A percentile compares a stretch with the other conserved stretches of the same genome.
Evolutionary conservation across 2,329 filamentous ascomycete species (phyloP).

Genomic region (Aspergillus spinulosporus): DNA sequence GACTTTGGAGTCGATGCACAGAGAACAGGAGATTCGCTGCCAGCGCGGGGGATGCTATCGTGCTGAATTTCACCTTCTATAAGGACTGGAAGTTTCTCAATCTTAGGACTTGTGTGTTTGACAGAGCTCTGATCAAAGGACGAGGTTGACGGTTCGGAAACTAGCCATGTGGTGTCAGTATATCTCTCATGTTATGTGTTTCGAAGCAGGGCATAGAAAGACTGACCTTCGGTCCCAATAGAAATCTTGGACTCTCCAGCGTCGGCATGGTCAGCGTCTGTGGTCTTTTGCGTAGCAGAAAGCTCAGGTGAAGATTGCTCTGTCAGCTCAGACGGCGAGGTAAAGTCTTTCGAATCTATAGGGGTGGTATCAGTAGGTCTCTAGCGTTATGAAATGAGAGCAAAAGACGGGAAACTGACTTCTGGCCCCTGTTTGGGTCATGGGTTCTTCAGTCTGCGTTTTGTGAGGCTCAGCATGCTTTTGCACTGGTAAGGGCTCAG

Average conservation of each 20-base stretch:
- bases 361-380: neutral
- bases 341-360: neutral
- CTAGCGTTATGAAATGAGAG: neutral
- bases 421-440: neutral
- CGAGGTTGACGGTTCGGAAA: neutral
- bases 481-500: neutral
- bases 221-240: neutral
- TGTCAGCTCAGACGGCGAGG: no score
- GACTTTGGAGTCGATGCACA: slow-evolving; percentile 16
- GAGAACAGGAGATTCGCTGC: neutral
- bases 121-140: neutral
- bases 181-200: neutral
- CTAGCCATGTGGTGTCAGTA: neutral
- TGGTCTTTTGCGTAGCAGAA: neutral
- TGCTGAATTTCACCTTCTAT: slow-evolving; percentile 11
- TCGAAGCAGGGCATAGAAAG: neutral
- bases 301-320: no score
- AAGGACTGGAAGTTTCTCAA: slow-evolving; percentile 16
- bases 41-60: neutral
- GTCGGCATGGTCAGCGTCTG: neutral
- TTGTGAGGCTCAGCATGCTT: neutral
- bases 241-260: neutral
- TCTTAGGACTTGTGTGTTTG: slow-evolving; percentile 4
- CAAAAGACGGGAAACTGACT: neutral
- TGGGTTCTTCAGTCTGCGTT: neutral